Evolutionary conservation across 768 basidiomycete genomes (phyloP).

Genomic region (Psilocybe tampanensis): DNA sequence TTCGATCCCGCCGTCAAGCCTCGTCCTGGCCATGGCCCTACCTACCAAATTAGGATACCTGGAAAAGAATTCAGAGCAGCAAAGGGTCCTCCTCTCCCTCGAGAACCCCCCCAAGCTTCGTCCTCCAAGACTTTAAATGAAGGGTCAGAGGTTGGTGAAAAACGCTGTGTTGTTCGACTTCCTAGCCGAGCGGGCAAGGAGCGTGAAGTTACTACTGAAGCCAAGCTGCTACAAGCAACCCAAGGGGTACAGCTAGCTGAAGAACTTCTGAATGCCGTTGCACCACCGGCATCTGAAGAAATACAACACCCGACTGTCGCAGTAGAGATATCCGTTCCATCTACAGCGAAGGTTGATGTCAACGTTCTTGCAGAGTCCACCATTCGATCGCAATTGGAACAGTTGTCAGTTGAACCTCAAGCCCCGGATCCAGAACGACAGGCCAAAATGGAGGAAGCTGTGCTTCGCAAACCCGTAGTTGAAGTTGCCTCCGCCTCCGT

Average conservation of each 20-base stretch:
- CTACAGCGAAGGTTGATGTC: background rate
- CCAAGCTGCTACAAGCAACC: constrained; percentile 36
- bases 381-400: constrained; percentile 41
- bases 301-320: constrained; percentile 9
- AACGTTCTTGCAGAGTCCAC: constrained; percentile 29
- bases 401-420: constrained; percentile 36
- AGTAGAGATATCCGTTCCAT: constrained; percentile 1
- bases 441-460: constrained; percentile 50
- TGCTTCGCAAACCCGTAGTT: constrained; percentile 39
- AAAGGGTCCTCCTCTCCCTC: constrained; percentile 32
- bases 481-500: constrained; percentile 23
- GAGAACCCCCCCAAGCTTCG: constrained; percentile 17
- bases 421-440: constrained; percentile 36
- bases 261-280: constrained; percentile 48
- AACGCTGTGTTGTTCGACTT: constrained; percentile 54
- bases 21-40: constrained; percentile 54
- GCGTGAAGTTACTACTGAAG: constrained; percentile 24
- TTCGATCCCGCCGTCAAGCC: constrained; percentile 61
- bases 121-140: constrained; percentile 15
- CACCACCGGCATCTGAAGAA: constrained; percentile 32
- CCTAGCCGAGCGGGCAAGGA: constrained; percentile 45
- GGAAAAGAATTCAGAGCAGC: constrained; percentile 46
- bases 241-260: constrained; percentile 63
- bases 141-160: constrained; percentile 45
- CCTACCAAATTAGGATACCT: constrained; percentile 66